Conservation (phyloP, 306 rosid species). For the Trifolium subterraneum region DNA sequence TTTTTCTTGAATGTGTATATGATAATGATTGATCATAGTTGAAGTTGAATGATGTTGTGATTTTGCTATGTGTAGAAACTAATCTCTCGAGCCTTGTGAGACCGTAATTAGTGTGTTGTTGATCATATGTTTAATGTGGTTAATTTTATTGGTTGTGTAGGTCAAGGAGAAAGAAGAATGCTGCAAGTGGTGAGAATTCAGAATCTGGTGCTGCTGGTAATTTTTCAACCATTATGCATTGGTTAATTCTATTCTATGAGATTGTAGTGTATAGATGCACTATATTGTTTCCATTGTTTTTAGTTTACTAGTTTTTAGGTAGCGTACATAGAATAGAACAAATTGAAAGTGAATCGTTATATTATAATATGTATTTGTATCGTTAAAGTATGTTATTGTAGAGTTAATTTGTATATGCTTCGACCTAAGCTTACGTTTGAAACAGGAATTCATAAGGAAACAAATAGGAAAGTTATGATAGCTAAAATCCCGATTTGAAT, state of each 20-base stretch:
- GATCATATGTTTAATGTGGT: conserved; percentile 31
- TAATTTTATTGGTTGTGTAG: conserved; percentile 54
- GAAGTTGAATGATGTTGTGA: conserved; percentile 3
- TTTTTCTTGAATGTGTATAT: conserved; percentile 19
- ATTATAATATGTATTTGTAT: background rate
- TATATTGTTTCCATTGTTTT: background rate
- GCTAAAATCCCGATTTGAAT: background rate
- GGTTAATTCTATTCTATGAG: background rate
- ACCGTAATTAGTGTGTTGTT: background rate
- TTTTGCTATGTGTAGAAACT: too few species aligned
- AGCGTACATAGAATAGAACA: background rate
- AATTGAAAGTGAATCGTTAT: background rate
- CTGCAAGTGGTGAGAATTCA: conserved; percentile 80
- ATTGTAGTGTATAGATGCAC: background rate
- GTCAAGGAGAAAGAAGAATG: conserved; percentile 93
- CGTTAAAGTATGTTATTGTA: background rate
- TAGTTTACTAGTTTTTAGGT: background rate
- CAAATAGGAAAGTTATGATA: background rate
- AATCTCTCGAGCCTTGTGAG: too few species aligned
- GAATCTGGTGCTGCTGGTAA: conserved; percentile 83
- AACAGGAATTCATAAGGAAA: background rate
- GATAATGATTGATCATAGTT: conserved; percentile 13
- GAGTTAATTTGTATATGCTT: background rate
- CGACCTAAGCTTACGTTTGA: background rate
- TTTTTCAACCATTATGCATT: conserved; percentile 29